A percentile compares a stretch with the other conserved stretches of the same genome.
Evolutionary conservation across 257 asterid species (phyloP).

Genomic region (Fraxinus anomala): DNA sequence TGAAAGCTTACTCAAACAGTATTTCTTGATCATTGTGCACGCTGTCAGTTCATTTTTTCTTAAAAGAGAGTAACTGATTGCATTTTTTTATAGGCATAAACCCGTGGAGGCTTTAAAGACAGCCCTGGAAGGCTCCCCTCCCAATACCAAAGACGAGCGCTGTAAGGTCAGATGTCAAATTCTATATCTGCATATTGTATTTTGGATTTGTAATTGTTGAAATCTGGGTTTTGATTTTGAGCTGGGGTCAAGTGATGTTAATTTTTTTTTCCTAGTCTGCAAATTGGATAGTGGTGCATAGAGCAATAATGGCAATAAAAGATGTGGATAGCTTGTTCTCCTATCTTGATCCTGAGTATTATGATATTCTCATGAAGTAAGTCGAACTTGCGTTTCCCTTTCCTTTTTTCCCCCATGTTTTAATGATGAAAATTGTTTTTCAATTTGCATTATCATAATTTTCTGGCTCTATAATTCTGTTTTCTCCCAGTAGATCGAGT

Average conservation of each 20-base stretch:
- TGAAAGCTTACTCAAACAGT: conserved; percentile 98
- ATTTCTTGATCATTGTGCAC: background rate
- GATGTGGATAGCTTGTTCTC: conserved; percentile 91
- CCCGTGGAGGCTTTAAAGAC: conserved; percentile 99
- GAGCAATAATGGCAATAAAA: conserved; percentile 96
- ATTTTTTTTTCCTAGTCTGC: conserved; percentile 65
- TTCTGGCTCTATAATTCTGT: background rate
- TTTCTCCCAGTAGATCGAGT: background rate
- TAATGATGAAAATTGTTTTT: background rate
- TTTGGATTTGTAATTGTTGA: background rate
- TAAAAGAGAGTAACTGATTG: background rate
- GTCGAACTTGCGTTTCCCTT: conserved; percentile 22
- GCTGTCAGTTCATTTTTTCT: background rate
- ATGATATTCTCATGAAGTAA: conserved; percentile 96
- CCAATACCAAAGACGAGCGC: conserved; percentile 89
- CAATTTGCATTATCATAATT: conserved; percentile 14
- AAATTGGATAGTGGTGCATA: conserved; percentile 96
- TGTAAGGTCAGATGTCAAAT: conserved; percentile 65
- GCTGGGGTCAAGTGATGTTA: conserved; percentile 20
- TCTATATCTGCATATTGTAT: background rate
- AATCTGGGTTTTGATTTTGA: background rate
- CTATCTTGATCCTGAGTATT: conserved; percentile 89
- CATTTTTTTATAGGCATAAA: conserved; percentile 59
- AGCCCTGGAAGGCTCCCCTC: conserved; percentile 96
- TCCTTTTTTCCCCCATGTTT: background rate